Evolutionary conservation across 116 monocot species (phyloP).

Genomic region (Dioscorea cayenensis): DNA sequence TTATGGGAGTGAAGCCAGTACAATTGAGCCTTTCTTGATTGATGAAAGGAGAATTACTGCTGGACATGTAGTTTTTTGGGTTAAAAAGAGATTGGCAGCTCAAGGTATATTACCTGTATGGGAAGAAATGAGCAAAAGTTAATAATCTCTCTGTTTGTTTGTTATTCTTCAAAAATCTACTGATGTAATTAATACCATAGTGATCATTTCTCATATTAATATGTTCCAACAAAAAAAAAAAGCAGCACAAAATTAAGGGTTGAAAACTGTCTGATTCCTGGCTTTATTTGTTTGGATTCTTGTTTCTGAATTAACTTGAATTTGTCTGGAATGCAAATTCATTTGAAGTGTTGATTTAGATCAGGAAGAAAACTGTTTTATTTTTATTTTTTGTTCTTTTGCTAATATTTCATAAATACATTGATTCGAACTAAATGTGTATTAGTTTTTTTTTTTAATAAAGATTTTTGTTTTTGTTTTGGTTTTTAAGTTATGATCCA

Average conservation of each 20-base stretch:
- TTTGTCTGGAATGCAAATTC: too few species aligned
- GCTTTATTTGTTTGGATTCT: too few species aligned
- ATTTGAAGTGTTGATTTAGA: neutral
- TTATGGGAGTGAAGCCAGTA: conserved; percentile 57
- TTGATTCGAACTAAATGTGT: too few species aligned
- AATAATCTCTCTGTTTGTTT: too few species aligned
- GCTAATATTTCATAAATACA: neutral
- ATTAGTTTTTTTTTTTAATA: too few species aligned
- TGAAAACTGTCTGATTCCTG: too few species aligned
- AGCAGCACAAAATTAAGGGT: neutral
- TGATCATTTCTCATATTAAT: neutral
- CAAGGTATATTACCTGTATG: conserved; percentile 87
- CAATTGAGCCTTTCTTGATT: conserved; percentile 80
- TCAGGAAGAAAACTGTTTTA: neutral
- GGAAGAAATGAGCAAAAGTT: conserved; percentile 25
- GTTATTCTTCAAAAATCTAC: too few species aligned
- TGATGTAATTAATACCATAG: too few species aligned
- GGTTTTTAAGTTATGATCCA: too few species aligned
- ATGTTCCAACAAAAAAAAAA: neutral
- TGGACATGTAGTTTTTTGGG: conserved; percentile 75
- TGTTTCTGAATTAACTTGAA: too few species aligned
- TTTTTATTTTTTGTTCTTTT: neutral
- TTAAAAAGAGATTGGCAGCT: conserved; percentile 76
- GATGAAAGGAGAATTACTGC: conserved; percentile 73
- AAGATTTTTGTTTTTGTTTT: too few species aligned